phyloP scores from a whole-genome alignment of 164 flowering plant genomes.

The Vitis rotundifolia region DNA sequence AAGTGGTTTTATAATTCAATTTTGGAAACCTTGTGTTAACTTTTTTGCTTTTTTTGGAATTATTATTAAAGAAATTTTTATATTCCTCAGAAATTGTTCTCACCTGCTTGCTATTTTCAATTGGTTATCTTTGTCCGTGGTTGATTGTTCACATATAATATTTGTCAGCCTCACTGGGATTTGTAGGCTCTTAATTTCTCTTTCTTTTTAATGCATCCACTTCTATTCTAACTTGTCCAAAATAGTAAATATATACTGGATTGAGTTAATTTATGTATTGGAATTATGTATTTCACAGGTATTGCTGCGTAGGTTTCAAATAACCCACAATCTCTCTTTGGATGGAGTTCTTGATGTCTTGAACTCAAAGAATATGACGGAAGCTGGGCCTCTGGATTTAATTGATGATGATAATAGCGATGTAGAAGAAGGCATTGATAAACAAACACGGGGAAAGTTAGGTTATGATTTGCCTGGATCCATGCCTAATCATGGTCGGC shows the following conservation, averaged over 20 bases:
- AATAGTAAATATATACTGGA: not conserved
- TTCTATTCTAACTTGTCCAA: not conserved
- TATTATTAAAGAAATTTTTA: too few species aligned
- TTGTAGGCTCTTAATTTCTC: not conserved
- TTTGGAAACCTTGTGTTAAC: too few species aligned
- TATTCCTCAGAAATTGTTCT: not conserved
- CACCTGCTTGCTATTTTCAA: not conserved
- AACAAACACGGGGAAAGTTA: constrained; percentile 63
- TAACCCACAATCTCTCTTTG: constrained; percentile 78
- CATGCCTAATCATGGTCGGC: constrained; percentile 82
- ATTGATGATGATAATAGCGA: constrained; percentile 90
- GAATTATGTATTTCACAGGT: constrained; percentile 47
- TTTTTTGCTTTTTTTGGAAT: too few species aligned
- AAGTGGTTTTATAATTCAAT: too few species aligned
- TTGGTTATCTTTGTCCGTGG: not conserved
- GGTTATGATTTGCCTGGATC: constrained; percentile 90
- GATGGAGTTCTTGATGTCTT: constrained; percentile 93
- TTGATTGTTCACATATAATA: not conserved
- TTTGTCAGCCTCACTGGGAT: not conserved
- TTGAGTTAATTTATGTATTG: not conserved
- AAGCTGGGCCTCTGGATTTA: constrained; percentile 87
- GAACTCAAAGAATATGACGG: constrained; percentile 95
- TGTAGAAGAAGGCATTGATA: constrained; percentile 82
- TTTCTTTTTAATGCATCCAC: not conserved
- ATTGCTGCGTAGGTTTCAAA: constrained; percentile 80